These are phyloP conservation scores for Teunomyces kruisii DNA, from an alignment of 805 yeast genomes.

Conservation along the genomic window DNA sequence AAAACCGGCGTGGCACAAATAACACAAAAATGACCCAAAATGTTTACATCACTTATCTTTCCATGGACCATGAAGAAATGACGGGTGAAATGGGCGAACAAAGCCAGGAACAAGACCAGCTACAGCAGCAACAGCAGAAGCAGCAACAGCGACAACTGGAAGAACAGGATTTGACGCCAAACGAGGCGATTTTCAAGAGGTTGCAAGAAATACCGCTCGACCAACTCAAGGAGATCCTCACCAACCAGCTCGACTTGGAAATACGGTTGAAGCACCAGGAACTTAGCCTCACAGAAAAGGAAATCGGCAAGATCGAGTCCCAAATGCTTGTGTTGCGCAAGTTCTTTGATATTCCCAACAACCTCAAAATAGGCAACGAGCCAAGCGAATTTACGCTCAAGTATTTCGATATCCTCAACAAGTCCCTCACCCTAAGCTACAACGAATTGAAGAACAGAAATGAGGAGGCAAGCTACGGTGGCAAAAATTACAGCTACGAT, in stretches of 20 bases:
- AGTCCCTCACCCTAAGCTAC: slow-evolving; percentile 33
- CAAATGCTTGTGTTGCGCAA: slow-evolving; percentile 54
- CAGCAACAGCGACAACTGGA: not conserved
- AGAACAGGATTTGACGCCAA: not conserved
- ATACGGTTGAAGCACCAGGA: slow-evolving; percentile 62
- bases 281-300: slow-evolving; percentile 48
- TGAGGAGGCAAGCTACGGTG: not conserved
- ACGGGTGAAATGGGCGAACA: not conserved
- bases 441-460: slow-evolving; percentile 19
- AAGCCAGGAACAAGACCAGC: no score
- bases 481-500: slow-evolving; percentile 4
- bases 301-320: slow-evolving; percentile 56
- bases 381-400: slow-evolving; percentile 45
- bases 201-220: slow-evolving; percentile 13
- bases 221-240: slow-evolving; percentile 35
- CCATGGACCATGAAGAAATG: not conserved
- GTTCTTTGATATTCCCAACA: slow-evolving; percentile 41
- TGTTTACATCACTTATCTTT: no score
- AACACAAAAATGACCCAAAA: no score
- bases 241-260: slow-evolving; percentile 57
- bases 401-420: slow-evolving; percentile 38
- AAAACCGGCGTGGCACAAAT: no score
- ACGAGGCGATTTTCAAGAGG: slow-evolving; percentile 3
- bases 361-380: slow-evolving; percentile 39
- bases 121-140: not conserved